Conservation (phyloP, 23 red algal species). For the Rhodosorus marinus region DNA sequence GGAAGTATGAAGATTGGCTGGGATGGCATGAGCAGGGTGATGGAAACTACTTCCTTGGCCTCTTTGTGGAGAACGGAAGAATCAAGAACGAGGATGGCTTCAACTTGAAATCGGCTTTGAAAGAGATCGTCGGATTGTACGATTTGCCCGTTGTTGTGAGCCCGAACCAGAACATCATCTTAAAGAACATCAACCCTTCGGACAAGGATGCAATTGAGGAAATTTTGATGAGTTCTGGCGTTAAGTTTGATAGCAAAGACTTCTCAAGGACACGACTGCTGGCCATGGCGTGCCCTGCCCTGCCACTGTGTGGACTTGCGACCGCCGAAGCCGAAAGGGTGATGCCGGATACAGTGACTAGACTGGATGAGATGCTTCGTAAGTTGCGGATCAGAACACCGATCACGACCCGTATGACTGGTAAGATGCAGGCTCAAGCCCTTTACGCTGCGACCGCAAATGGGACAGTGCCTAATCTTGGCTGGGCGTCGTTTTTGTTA, state of each 20-base stretch:
- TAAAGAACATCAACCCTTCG: slow-evolving; percentile 56
- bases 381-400: slow-evolving; percentile 24
- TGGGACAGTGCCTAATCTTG: no score
- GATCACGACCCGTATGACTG: slow-evolving; percentile 85
- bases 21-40: slow-evolving; percentile 95
- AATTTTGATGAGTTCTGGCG: slow-evolving; percentile 46
- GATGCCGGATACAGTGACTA: slow-evolving; percentile 53
- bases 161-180: slow-evolving; percentile 91
- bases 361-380: slow-evolving; percentile 49
- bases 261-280: slow-evolving; percentile 21
- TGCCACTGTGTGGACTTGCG: slow-evolving; percentile 89
- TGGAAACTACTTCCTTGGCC: slow-evolving; percentile 71
- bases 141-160: slow-evolving; percentile 50
- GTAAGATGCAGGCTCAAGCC: no score
- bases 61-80: slow-evolving; percentile 89
- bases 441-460: no score
- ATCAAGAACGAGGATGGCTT: slow-evolving; percentile 59
- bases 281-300: slow-evolving; percentile 92
- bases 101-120: slow-evolving; percentile 59
- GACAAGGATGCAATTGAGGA: slow-evolving; percentile 47
- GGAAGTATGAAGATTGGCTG: slow-evolving; percentile 90
- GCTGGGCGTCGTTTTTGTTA: no score
- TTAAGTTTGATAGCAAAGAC: slow-evolving; percentile 34
- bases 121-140: slow-evolving; percentile 51
- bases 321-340: slow-evolving; percentile 80